Evolutionary conservation across 225 moss, liverwort and hornwort genomes (phyloP), one percentile per base, ranked within the genome.

Genomic region (Marchantia polymorpha): DNA sequence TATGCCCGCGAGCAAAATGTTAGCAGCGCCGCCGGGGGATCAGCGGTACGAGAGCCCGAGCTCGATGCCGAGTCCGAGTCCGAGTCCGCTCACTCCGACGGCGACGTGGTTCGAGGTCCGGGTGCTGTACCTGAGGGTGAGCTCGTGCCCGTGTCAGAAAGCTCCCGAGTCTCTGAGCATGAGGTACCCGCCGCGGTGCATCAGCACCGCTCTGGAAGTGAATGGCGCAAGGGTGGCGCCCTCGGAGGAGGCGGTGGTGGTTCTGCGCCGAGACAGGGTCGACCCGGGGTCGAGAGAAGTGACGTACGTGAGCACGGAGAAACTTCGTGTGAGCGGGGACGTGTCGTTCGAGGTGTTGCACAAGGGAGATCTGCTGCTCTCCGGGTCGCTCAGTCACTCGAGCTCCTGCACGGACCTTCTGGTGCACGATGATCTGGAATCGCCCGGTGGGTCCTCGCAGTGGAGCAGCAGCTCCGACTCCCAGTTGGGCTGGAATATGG

Each of bases 401-500:
- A 70, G 84, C 75, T 49, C 71, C 20, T 71, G 20, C 20, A 83
- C 86, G 20, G 81, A 80, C 6, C 77, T 77, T 2, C 77, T 84
- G 66, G 85, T 81, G 27, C 59, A 77, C 11, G 82, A 82, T 6
- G 75, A 76, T 7, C 80, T 70, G 49, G 77, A 69, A 53, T 86
- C 85, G 55, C 81, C 77, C 22, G 84, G 81, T 54, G 86, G 81
- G 66, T 80, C 84, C 46, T 87, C 87, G 77, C 86, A 91, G 77
- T 82, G 83, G 14, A 2, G 39, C 5, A 2, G 39, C 5, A 39
- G 5, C 5, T 39, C 2, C 39, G 39, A 39, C 5, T 64, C 64
- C 26, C 86, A 91, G 81, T 81, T 82, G 17, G 85, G 88, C 54
- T 91, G 90, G 91, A 87, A 77, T 9, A 91, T 91, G 91, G 88